Conservation (phyloP, 495 filamentous ascomycete species). For the Talaromyces thailandensis region DNA sequence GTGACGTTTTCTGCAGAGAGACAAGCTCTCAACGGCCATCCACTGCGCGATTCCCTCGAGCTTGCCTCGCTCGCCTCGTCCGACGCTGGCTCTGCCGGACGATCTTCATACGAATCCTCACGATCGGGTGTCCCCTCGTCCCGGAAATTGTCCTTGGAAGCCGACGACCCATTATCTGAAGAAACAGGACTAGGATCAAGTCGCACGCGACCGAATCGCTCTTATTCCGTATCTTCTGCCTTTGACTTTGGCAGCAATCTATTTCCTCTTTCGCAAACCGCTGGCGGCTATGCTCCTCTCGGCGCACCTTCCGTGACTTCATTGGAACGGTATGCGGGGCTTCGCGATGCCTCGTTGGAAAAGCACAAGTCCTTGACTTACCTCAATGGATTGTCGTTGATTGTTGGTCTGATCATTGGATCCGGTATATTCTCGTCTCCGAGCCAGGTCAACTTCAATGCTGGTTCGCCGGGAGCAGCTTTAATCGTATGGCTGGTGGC, state of each 20-base stretch:
- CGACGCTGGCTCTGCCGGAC: conserved; percentile 39
- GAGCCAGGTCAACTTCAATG: conserved; percentile 86
- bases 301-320: conserved; percentile 53
- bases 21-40: conserved; percentile 13
- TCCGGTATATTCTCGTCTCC: conserved; percentile 95
- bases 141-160: conserved; percentile 79
- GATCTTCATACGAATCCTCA: conserved; percentile 64
- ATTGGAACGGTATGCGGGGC: conserved; percentile 34
- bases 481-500: conserved; percentile 87
- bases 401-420: conserved; percentile 93
- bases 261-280: conserved; percentile 84
- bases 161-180: conserved; percentile 68
- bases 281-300: conserved; percentile 71
- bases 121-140: conserved; percentile 82
- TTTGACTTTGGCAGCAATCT: conserved; percentile 91
- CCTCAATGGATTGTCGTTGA: conserved; percentile 81
- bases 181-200: conserved; percentile 36
- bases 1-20: conserved; percentile 16
- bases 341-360: conserved; percentile 60
- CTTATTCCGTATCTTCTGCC: conserved; percentile 82
- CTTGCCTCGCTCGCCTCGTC: conserved; percentile 87
- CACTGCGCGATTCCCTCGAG: conserved; percentile 80
- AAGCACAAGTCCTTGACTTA: conserved; percentile 94
- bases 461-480: conserved; percentile 84
- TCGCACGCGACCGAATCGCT: conserved; percentile 47